Evolutionary conservation across 176 grass and related monocot species (phyloP).

Genomic region (Oryza officinalis): DNA sequence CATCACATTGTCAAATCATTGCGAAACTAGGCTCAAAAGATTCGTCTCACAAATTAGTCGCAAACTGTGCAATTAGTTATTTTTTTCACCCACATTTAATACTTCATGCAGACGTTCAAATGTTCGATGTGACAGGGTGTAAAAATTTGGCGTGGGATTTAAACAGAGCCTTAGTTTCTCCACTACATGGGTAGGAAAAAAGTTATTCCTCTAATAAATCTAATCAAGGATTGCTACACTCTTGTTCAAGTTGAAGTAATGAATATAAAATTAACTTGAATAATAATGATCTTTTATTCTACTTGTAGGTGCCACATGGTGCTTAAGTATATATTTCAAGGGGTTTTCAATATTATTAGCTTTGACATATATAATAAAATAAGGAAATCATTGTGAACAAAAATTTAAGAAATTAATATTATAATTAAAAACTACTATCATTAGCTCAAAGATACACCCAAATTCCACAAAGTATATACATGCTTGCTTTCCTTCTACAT

Average conservation of each 20-base stretch:
- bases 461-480: no score
- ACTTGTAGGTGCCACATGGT: not conserved
- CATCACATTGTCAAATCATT: no score
- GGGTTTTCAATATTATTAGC: not conserved
- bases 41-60: no score
- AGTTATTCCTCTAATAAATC: not conserved
- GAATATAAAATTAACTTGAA: not conserved
- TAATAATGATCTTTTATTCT: not conserved
- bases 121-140: no score
- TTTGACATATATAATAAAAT: not conserved
- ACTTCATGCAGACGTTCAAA: no score
- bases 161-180: no score
- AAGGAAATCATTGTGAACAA: not conserved
- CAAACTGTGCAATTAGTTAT: no score
- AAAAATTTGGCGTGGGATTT: no score
- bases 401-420: not conserved
- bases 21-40: no score
- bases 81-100: no score
- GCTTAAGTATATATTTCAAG: not conserved
- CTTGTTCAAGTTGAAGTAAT: not conserved
- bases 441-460: not conserved
- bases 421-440: not conserved
- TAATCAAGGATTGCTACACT: not conserved
- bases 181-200: not conserved
- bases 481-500: constrained; percentile 5